Conservation (phyloP, 83 land plant species). For the Picea engelmannii region DNA sequence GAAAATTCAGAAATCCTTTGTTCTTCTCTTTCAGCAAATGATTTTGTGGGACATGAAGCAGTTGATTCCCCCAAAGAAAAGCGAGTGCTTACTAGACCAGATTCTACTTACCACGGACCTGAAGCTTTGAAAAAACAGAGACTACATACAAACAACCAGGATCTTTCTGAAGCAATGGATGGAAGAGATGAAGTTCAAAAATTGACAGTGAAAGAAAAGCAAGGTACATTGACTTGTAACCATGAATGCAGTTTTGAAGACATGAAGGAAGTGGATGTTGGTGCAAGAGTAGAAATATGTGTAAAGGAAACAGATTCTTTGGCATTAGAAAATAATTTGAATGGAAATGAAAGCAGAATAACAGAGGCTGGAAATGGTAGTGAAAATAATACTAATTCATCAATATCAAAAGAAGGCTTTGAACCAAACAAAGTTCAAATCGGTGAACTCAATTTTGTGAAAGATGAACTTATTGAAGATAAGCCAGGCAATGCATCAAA, state of each 20-base stretch:
- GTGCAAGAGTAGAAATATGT: neutral
- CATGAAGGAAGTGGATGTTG: neutral
- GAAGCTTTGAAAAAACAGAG: constrained; percentile 4
- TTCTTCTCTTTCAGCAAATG: neutral
- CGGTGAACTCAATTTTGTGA: neutral
- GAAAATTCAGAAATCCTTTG: neutral
- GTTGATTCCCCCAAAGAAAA: neutral
- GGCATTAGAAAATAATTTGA: neutral
- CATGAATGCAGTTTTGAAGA: neutral
- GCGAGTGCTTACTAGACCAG: neutral
- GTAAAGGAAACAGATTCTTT: neutral
- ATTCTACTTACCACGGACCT: neutral
- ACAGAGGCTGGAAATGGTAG: neutral
- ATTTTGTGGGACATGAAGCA: neutral
- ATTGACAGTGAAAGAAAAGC: neutral
- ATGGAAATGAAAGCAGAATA: neutral
- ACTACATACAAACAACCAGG: neutral
- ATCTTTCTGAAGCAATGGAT: neutral
- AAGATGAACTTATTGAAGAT: neutral
- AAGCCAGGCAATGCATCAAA: neutral
- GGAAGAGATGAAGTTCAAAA: neutral
- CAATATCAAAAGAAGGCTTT: neutral
- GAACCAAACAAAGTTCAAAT: neutral
- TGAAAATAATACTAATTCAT: neutral
- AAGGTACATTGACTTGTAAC: neutral